Percentiles rank a stretch among this genome's conserved stretches.
These are phyloP conservation scores for Trichoderma arundinaceum DNA, from an alignment of 2,329 filamentous ascomycete genomes.

Conservation along the genomic window DNA sequence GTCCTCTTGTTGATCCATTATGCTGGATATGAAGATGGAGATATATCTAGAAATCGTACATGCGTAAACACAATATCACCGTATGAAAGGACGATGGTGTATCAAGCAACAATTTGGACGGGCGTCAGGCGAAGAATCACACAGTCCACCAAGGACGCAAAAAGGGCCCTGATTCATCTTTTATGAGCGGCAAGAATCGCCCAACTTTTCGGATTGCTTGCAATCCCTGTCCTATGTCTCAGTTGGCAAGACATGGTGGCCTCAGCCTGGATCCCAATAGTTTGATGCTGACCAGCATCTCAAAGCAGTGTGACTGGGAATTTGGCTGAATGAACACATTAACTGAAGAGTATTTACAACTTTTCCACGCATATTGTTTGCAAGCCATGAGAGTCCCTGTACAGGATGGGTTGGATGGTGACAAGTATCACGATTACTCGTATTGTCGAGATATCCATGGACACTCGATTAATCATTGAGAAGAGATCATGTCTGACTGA, in stretches of 20 bases:
- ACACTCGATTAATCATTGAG: neutral
- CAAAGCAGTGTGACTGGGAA: neutral
- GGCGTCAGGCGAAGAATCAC: neutral
- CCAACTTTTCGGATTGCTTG: neutral
- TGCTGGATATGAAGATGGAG: neutral
- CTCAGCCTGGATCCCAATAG: neutral
- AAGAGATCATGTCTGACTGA: neutral
- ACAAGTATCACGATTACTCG: neutral
- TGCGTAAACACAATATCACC: neutral
- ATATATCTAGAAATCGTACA: neutral
- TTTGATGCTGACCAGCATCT: neutral
- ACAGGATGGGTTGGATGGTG: neutral
- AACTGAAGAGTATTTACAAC: neutral
- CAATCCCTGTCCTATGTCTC: constrained; percentile 21
- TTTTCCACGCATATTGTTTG: neutral
- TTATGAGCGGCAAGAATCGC: neutral
- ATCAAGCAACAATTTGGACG: neutral
- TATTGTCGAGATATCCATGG: neutral
- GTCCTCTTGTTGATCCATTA: constrained; percentile 13
- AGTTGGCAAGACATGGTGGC: constrained; percentile 7
- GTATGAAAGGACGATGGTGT: no score
- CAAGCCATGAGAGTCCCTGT: neutral
- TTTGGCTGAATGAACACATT: neutral
- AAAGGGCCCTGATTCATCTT: neutral
- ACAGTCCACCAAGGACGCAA: neutral